Base-by-base conservation (phyloP, 768 basidiomycete genomes). In the Serendipita sp. region DNA sequence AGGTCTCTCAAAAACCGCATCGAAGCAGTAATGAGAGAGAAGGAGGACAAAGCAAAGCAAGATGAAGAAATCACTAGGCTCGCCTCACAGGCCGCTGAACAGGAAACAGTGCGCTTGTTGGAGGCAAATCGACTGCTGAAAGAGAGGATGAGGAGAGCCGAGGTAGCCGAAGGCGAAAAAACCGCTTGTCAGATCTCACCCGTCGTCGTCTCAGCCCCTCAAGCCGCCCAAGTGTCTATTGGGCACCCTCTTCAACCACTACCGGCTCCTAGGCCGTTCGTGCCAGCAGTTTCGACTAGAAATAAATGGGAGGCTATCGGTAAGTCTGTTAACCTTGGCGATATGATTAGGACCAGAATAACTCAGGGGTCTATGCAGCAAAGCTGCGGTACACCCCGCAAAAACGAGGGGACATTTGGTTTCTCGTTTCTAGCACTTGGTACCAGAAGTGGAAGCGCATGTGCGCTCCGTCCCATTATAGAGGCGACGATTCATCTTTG, bases 361-460 rank as follows among this genome's bases (percentile, higher is more conserved):
- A 69, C 52, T 67, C 44, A 68, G 73, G 50, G 66, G 77, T 66
- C 68, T 75, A 18, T 6, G 13, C 75, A 69, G 72, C 80, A 23
- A 71, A 74, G 3, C 77, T 77, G 13, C 80, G 80, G 68, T 70
- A 69, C 44, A 72, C 69, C 48, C 74, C 76, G 45, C 82, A 91
- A 79, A 74, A 77, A 36, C 74, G 78, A 5, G 87, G 87, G 50
- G 83, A 91, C 62, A 83, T 78, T 6, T 93, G 91, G 91, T 91
- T 82, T 74, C 74, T 94, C 58, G 77, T 94, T 33, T 78, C 84
- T 23, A 73, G 80, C 58, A 68, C 69, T 23, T 95, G 91, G 91
- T 87, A 80, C 76, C 80, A 80, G 65, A 81, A 83, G 36, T 94
- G 88, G 86, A 74, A 78, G 66, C 82, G 81, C 69, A 89, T 88